phyloP scores from a whole-genome alignment of 345 rosid genomes.

The Jatropha curcas region DNA sequence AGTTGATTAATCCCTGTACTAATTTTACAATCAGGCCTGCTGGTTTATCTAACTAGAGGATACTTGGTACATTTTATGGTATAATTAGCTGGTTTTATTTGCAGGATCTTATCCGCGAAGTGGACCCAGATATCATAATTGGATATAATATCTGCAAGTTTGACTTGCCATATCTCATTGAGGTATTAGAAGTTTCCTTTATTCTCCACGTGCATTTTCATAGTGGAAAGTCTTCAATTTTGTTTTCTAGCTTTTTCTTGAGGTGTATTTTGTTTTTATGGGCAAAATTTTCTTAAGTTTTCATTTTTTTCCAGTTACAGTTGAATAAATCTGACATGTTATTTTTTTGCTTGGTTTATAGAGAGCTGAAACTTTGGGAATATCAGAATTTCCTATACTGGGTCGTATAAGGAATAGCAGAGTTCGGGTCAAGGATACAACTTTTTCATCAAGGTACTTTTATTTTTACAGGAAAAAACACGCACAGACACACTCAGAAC shows the following conservation, averaged over 20 bases:
- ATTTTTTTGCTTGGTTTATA: conserved; percentile 32
- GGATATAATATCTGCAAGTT: conserved; percentile 99
- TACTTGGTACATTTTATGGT: not conserved
- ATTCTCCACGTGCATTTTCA: not conserved
- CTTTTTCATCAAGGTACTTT: conserved; percentile 86
- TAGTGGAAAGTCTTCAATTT: conserved; percentile 7
- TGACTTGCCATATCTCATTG: conserved; percentile 94
- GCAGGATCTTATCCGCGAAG: conserved; percentile 86
- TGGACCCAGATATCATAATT: conserved; percentile 95
- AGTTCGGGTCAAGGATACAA: conserved; percentile 83
- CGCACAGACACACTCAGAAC: not conserved
- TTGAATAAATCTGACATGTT: conserved; percentile 11
- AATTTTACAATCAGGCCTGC: not conserved
- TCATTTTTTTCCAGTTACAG: not conserved
- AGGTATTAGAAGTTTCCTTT: conserved; percentile 51
- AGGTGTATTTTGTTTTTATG: conserved; percentile 13
- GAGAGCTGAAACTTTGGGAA: conserved; percentile 89
- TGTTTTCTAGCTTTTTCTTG: conserved; percentile 4
- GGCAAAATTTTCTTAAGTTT: not conserved
- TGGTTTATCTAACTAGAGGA: conserved; percentile 5
- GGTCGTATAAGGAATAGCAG: conserved; percentile 89
- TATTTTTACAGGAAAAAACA: not conserved
- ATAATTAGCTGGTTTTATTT: conserved; percentile 31
- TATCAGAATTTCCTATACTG: conserved; percentile 81
- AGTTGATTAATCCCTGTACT: not conserved